Percentiles rank a stretch among this genome's conserved stretches.
phyloP scores from a whole-genome alignment of 192 early-diverging fungal genomes.

The Linnemannia zychae region DNA sequence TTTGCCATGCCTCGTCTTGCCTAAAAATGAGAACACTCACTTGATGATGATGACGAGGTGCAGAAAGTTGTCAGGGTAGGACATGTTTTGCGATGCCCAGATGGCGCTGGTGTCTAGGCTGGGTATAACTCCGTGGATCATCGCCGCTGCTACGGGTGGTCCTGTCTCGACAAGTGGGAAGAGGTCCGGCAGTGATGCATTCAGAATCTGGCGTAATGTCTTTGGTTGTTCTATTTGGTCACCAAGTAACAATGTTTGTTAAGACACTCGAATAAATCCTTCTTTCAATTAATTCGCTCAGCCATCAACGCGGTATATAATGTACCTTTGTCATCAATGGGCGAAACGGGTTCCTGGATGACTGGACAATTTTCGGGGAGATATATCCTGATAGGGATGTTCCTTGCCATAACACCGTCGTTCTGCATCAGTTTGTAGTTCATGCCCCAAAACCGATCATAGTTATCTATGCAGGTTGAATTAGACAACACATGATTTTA shows the following conservation, averaged over 20 bases:
- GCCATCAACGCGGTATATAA: not conserved
- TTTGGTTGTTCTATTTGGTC: slow-evolving; percentile 41
- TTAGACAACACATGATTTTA: not conserved
- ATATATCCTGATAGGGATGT: slow-evolving; percentile 74
- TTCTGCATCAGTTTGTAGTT: slow-evolving; percentile 68
- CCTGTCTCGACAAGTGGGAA: slow-evolving; percentile 56
- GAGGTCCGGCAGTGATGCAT: slow-evolving; percentile 62
- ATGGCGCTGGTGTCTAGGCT: slow-evolving; percentile 79
- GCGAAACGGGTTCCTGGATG: slow-evolving; percentile 71
- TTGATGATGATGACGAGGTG: slow-evolving; percentile 74
- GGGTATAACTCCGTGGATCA: slow-evolving; percentile 79
- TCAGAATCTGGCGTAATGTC: slow-evolving; percentile 62
- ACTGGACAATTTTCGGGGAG: slow-evolving; percentile 68
- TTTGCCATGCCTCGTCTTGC: not conserved
- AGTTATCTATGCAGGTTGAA: slow-evolving; percentile 56
- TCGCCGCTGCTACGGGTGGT: slow-evolving; percentile 58
- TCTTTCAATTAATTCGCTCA: not conserved
- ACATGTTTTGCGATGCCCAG: slow-evolving; percentile 82
- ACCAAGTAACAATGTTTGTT: not conserved
- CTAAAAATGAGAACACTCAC: not conserved
- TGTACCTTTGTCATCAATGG: slow-evolving; percentile 64
- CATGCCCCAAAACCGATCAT: slow-evolving; percentile 73
- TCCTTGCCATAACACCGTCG: slow-evolving; percentile 60
- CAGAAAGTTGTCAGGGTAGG: slow-evolving; percentile 87
- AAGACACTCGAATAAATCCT: not conserved